Evolutionary conservation across 352 stramenopile species (phyloP), one percentile per base, ranked within the genome.

Genomic region (Globisporangium orthogonon): DNA sequence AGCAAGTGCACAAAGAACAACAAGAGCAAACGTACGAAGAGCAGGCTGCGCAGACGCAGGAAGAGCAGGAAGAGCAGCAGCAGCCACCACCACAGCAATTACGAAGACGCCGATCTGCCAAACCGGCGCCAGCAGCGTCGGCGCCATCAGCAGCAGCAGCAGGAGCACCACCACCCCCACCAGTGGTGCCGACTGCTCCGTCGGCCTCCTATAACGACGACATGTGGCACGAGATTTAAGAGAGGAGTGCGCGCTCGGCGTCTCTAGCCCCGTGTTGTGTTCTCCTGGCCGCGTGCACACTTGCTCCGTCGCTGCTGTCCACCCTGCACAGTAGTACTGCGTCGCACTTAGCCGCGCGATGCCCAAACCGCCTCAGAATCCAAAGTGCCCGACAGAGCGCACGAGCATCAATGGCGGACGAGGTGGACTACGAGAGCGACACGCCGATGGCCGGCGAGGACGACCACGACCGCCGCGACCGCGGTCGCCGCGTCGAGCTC

Each of bases 391-490:
- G 33, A 37, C 10, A 23, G 23, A 23, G 23, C 23, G 23, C 23
- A 23, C 23, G 6, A 37, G 6, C 33, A 37, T 37, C n/a, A 9
- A 93, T 94, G 83, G 81, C 82, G 65, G 81, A 92, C 49, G 81
- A 92, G 70, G 82, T 91, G 65, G 75, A 93, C 67, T 94, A 92
- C 56, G 85, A 94, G 73, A 93, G 83, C 65, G 85, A 94, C 63
- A 83, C 80, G 65, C 76, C 80, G n/a, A 95, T 91, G 78, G 76
- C 70, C 43, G 73, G 88, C 31, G 81, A 94, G 48, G 81, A 91
- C 43, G 83, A 90, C 33, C 76, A 91, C 28, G 73, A 87, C 15
- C 76, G 73, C 62, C 61, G 50, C n/a, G 40, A 39, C 17, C 4
- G 11, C 37, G 44, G 53, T 49, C 39, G 52, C 52, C 50, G 9